Conservation (phyloP, 768 basidiomycete species). For the Trametes villosa region DNA sequence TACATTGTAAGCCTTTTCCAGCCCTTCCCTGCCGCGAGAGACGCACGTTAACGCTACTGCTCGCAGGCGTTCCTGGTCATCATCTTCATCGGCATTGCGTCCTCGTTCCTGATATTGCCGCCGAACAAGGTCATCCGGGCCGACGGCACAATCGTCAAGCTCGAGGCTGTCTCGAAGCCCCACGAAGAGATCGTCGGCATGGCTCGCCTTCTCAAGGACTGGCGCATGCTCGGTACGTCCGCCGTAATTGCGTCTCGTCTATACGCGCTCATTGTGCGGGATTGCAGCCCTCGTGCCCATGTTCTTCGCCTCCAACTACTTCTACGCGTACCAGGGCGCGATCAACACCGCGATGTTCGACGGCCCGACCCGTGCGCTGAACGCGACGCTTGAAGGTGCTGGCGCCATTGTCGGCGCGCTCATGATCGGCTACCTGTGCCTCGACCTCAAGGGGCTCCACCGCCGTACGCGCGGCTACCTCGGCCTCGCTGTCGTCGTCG, state of each 20-base stretch:
- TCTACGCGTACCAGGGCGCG: slow-evolving; percentile 51
- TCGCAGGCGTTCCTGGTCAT: slow-evolving; percentile 47
- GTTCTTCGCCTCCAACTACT: slow-evolving; percentile 51
- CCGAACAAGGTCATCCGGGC: slow-evolving; percentile 42
- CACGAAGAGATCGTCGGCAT: slow-evolving; percentile 36
- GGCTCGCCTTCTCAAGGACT: slow-evolving; percentile 43
- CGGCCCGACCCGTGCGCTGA: slow-evolving; percentile 49
- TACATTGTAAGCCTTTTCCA: slow-evolving; percentile 38
- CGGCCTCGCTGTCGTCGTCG: slow-evolving; percentile 40
- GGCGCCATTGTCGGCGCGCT: slow-evolving; percentile 49
- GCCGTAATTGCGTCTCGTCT: not conserved
- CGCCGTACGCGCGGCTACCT: slow-evolving; percentile 45
- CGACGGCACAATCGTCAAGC: slow-evolving; percentile 46
- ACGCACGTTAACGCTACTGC: not conserved
- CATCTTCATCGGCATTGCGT: slow-evolving; percentile 46
- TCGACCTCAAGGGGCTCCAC: slow-evolving; percentile 39
- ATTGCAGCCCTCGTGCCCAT: slow-evolving; percentile 41
- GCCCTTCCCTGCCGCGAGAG: not conserved
- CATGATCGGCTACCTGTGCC: slow-evolving; percentile 44
- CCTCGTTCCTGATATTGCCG: slow-evolving; percentile 41
- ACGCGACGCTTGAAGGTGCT: slow-evolving; percentile 42
- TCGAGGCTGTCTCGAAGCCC: slow-evolving; percentile 36
- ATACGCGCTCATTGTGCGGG: not conserved
- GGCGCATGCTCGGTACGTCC: slow-evolving; percentile 40
- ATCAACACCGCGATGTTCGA: slow-evolving; percentile 45